Base-by-base conservation (phyloP, 352 stramenopile species). In the Globisporangium camurandrum region DNA sequence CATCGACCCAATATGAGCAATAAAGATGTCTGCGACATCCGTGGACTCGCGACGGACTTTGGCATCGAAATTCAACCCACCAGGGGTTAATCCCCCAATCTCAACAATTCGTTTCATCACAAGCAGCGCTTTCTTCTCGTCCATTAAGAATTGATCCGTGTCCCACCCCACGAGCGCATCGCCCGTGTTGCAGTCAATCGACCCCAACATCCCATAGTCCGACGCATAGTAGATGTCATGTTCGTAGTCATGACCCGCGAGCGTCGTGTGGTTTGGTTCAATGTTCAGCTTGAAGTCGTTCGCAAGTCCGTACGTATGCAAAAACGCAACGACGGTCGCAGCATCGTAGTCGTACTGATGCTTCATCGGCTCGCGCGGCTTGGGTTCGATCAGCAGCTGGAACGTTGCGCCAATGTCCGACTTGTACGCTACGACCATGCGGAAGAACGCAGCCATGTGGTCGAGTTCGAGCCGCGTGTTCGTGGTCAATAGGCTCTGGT, bases 271-370 rank as follows among this genome's bases (percentile, higher is more conserved):
- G 57, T 94, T 94, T 20, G 83, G 79, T 64, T 93, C 83, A 52
- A 95, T 88, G 64, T 95, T 93, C 41, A 95, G 60, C 60, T 92
- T 88, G 62, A 95, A 94, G 49, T 95, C 63, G 28, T 86, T 64
- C 23, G 86, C 60, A 19, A 95, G 62, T 5, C 66, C 71, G 58
- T 95, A 88, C 42, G 54, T 66, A 50, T 82, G 64, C 34, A 95
- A 64, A 61, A 95, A 95, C n/a, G 76, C 69, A 31, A 95, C 84
- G 28, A 84, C 69, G 3, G 83, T 93, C 24, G 85, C 75, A 8
- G 82, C 81, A 51, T 95, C 83, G 58, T 91, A 93, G 68, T 94
- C 83, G 69, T 95, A 95, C 66, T 94, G 81, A 62, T 94, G 85
- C 64, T 93, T 93, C 54, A 73, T 88, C 19, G 85, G 85, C 59